These are phyloP conservation scores for Phytopythium oedochilum DNA, from an alignment of 352 stramenopile genomes.

Conservation along the genomic window DNA sequence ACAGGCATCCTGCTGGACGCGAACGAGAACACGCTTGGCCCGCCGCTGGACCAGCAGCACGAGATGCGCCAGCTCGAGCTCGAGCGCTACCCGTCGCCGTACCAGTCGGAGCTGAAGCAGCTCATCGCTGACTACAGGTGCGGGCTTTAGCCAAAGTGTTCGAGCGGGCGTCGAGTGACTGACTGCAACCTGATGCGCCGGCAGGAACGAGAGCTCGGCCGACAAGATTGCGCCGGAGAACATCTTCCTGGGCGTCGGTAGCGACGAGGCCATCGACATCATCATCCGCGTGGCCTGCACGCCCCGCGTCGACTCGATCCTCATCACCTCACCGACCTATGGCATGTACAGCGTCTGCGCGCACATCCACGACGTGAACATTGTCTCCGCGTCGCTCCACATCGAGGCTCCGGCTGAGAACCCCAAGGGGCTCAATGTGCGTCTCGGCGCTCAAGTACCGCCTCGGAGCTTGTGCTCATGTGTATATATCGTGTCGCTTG, in stretches of 20 bases:
- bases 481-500: neutral
- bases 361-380: constrained; percentile 96
- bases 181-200: neutral
- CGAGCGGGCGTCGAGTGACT: too few relatives aligned
- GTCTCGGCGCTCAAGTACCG: too few relatives aligned
- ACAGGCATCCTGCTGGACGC: constrained; percentile 95
- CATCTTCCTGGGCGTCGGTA: constrained; percentile 98
- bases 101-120: constrained; percentile 93
- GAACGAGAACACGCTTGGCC: constrained; percentile 97
- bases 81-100: constrained; percentile 95
- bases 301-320: constrained; percentile 90
- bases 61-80: constrained; percentile 70
- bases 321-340: constrained; percentile 97
- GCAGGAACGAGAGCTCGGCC: constrained; percentile 41
- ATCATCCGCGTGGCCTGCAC: constrained; percentile 97
- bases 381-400: constrained; percentile 91
- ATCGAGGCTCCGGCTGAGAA: constrained; percentile 55
- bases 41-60: constrained; percentile 75
- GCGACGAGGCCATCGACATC: constrained; percentile 98
- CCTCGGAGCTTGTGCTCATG: too few relatives aligned
- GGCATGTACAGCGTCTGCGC: constrained; percentile 99
- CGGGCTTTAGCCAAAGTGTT: too few relatives aligned
- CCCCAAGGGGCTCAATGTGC: constrained; percentile 56
- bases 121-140: constrained; percentile 80
- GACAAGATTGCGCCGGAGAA: constrained; percentile 84